Percentiles rank a stretch among this genome's conserved stretches.
Evolutionary conservation across 495 filamentous ascomycete genomes (phyloP).

Genomic region (Penicillium subrubescens): DNA sequence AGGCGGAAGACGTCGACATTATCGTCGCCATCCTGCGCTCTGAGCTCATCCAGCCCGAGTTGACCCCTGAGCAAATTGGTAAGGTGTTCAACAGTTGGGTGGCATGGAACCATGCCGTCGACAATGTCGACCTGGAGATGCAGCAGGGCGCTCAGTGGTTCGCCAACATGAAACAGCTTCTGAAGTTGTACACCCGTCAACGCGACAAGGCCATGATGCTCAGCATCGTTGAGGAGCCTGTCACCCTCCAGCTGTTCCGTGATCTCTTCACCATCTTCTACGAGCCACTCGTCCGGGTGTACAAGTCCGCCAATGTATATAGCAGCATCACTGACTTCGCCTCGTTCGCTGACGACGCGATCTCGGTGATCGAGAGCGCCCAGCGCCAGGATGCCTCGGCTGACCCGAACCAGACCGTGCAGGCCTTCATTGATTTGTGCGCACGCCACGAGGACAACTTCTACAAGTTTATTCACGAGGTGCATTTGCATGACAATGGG

Average conservation of each 20-base stretch:
- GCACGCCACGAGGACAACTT: constrained; percentile 93
- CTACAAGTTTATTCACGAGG: constrained; percentile 98
- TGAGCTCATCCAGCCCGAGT: constrained; percentile 67
- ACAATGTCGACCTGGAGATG: constrained; percentile 87
- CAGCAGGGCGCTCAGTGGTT: constrained; percentile 86
- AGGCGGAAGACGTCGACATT: constrained; percentile 71
- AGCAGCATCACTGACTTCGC: constrained; percentile 95
- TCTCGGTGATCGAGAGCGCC: constrained; percentile 82
- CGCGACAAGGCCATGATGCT: constrained; percentile 98
- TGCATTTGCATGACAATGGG: constrained; percentile 96
- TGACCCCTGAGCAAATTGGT: constrained; percentile 72
- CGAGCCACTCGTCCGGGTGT: constrained; percentile 92
- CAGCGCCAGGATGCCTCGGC: constrained; percentile 90
- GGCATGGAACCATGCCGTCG: constrained; percentile 94
- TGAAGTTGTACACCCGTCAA: constrained; percentile 89
- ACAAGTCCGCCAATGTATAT: constrained; percentile 99
- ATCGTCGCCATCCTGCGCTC: constrained; percentile 81
- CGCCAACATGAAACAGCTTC: constrained; percentile 89
- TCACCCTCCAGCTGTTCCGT: constrained; percentile 88
- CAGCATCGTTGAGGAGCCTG: constrained; percentile 90
- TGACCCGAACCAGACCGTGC: constrained; percentile 98
- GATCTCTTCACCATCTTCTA: constrained; percentile 99
- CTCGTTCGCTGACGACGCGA: constrained; percentile 87
- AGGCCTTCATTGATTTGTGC: constrained; percentile 96
- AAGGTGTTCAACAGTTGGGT: constrained; percentile 91